Percentiles rank a stretch among this genome's conserved stretches.
phyloP scores from a whole-genome alignment of 176 grass and related monocot species.

The Bothriochloa decipiens region DNA sequence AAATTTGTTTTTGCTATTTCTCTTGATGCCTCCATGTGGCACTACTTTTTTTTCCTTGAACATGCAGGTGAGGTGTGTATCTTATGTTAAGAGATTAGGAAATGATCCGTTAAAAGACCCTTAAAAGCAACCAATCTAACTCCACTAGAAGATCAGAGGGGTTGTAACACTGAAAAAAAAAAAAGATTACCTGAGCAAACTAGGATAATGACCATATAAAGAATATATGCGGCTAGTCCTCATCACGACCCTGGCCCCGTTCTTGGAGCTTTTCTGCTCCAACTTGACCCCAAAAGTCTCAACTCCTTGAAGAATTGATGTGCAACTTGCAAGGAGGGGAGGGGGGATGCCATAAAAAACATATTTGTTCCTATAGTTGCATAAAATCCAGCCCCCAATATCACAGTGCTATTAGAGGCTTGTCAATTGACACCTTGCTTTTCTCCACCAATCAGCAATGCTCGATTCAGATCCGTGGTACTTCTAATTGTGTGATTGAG shows the following conservation, averaged over 20 bases:
- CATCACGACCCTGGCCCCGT: neutral
- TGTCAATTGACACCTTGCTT: neutral
- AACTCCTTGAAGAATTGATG: neutral
- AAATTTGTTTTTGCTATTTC: conserved; percentile 23
- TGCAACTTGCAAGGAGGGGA: neutral
- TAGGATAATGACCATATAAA: neutral
- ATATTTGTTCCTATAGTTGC: neutral
- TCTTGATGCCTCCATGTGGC: neutral
- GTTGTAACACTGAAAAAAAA: neutral
- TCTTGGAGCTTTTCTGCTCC: neutral
- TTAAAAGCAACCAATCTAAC: neutral
- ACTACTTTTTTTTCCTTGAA: neutral
- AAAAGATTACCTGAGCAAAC: neutral
- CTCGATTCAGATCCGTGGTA: neutral
- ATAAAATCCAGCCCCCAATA: neutral
- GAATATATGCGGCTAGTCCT: neutral
- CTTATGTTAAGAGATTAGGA: neutral
- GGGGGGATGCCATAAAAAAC: neutral
- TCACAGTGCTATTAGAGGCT: neutral
- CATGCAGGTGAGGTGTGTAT: neutral
- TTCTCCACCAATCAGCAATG: neutral
- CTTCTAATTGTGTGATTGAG: conserved; percentile 14
- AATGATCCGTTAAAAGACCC: neutral
- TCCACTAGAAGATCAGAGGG: neutral
- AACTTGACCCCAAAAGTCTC: neutral